Base-by-base conservation (phyloP, 371 early-diverging fungal species). In the Mortierella sp. region DNA sequence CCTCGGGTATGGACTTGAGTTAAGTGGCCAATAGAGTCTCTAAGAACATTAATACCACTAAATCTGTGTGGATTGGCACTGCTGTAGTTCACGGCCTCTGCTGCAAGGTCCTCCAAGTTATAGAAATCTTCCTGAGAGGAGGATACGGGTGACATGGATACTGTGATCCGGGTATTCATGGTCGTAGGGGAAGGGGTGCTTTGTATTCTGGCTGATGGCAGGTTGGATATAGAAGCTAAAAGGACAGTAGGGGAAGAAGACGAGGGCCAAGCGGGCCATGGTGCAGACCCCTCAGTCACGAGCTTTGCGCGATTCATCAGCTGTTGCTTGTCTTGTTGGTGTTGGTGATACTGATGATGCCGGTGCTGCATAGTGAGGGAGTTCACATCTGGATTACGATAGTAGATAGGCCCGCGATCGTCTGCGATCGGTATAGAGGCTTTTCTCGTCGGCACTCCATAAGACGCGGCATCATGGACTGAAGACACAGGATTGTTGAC, bases 341-440 rank as follows among this genome's bases (percentile, higher is more conserved):
- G 30, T 28, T 31, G 23, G 14, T 19, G 37, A 26, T n/a, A 34
- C 1, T 19, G n/a, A 2, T 24, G 43, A 11, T 28, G 46, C 34
- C 12, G 46, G 1, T 28, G n/a, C 2, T n/a, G 41, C 9, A 21
- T 31, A 28, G 21, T 7, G 15, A 1, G n/a, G 7, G 17, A 8
- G 44, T 19, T 21, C 23, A 44, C 9, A 19, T 24, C 47, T 31
- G 65, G 60, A 12, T 56, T 37, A 11, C 48, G 60, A 39, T 60
- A 60, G 42, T 50, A 55, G 21, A 71, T 55, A 7, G 56, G 65
- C 30, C 61, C 66, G 30, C 61, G 72, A 14, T 37, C 31, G 14
- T 65, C 61, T 21, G 46, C 52, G 19, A 61, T 52, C 6, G 26
- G 44, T 34, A 34, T 34, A 14, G 61, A 52, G 14, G 24, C 8